Conservation (phyloP, 75 land plant species). For the Sequoiadendron giganteum region DNA sequence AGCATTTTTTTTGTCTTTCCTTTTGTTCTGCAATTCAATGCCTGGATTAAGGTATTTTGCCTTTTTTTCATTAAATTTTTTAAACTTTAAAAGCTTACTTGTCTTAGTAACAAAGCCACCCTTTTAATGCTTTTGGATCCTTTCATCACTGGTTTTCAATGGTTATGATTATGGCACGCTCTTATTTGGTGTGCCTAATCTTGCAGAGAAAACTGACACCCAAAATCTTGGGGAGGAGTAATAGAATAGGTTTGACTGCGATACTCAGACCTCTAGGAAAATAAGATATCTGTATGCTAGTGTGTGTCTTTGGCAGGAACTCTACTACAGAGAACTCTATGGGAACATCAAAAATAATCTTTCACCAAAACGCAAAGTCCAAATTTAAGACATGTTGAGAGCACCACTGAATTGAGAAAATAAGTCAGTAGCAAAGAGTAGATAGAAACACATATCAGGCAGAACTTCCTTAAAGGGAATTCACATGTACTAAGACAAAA, state of each 20-base stretch:
- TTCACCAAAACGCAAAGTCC: background rate
- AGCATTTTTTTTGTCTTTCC: background rate
- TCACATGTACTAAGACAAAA: background rate
- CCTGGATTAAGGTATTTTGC: background rate
- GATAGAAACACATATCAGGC: background rate
- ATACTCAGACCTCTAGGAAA: background rate
- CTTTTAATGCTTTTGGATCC: background rate
- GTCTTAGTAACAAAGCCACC: no score
- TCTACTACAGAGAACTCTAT: background rate
- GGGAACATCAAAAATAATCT: background rate
- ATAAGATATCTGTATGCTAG: background rate
- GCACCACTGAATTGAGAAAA: background rate
- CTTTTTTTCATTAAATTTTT: background rate
- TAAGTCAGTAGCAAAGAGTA: background rate
- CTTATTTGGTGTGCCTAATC: background rate
- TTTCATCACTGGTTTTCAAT: background rate
- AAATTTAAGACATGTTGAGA: background rate
- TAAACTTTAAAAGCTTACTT: background rate
- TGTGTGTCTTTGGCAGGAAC: background rate
- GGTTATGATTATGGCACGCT: background rate
- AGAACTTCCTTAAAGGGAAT: background rate
- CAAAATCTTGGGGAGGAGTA: background rate
- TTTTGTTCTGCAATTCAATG: background rate
- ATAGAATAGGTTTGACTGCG: background rate
- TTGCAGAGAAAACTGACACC: background rate